Evolutionary conservation across 345 rosid genomes (phyloP).

Genomic region (Turritis glabra): DNA sequence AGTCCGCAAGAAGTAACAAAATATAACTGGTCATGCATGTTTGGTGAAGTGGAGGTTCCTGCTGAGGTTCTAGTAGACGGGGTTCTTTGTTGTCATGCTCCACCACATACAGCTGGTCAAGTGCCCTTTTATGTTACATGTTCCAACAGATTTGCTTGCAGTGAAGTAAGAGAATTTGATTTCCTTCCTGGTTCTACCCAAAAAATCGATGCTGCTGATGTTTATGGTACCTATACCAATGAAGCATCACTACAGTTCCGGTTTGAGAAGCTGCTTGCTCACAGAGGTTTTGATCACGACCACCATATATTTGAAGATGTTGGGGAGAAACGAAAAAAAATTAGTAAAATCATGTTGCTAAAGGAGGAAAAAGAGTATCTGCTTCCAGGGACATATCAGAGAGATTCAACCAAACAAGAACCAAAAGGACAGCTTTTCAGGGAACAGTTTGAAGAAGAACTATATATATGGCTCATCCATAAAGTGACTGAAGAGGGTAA

Average conservation of each 20-base stretch:
- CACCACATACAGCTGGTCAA: slow-evolving; percentile 62
- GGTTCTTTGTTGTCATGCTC: slow-evolving; percentile 73
- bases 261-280: slow-evolving; percentile 60
- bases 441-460: slow-evolving; percentile 59
- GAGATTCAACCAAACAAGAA: slow-evolving; percentile 39
- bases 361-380: slow-evolving; percentile 73
- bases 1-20: slow-evolving; percentile 56
- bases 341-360: slow-evolving; percentile 57
- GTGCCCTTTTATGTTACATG: slow-evolving; percentile 92
- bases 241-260: slow-evolving; percentile 54
- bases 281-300: slow-evolving; percentile 36
- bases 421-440: slow-evolving; percentile 43
- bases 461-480: slow-evolving; percentile 76
- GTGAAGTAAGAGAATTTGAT: slow-evolving; percentile 93
- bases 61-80: slow-evolving; percentile 74
- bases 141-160: slow-evolving; percentile 89
- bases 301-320: slow-evolving; percentile 46
- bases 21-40: slow-evolving; percentile 92
- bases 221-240: slow-evolving; percentile 41
- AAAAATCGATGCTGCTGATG: slow-evolving; percentile 45
- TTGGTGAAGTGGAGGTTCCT: slow-evolving; percentile 95
- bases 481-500: slow-evolving; percentile 75
- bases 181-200: slow-evolving; percentile 53
- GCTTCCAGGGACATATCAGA: slow-evolving; percentile 37
- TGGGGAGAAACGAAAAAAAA: slow-evolving; percentile 48